These are phyloP conservation scores for Tremella yokohamensis DNA, from an alignment of 768 basidiomycete species.

Conservation along the genomic window DNA sequence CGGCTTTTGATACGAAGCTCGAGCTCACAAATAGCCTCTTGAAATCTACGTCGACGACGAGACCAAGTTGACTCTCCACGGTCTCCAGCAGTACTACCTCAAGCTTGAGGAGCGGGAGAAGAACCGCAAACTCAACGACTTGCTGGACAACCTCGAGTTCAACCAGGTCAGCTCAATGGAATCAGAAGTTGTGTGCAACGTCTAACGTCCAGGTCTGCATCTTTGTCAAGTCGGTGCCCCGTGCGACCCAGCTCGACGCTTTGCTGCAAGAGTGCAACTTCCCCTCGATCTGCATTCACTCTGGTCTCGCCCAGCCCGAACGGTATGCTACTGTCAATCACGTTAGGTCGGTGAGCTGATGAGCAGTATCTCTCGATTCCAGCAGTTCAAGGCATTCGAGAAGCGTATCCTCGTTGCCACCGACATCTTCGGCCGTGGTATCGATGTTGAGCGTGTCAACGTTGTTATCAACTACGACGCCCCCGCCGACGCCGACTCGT, in stretches of 20 bases:
- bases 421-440: conserved; percentile 98
- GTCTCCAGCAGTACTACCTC: conserved; percentile 97
- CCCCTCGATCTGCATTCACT: conserved; percentile 96
- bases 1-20: conserved; percentile 4
- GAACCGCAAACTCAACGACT: conserved; percentile 93
- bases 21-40: conserved; percentile 64
- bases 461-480: conserved; percentile 99
- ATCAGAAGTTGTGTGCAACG: neutral
- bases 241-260: conserved; percentile 94
- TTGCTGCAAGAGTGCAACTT: conserved; percentile 95
- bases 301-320: conserved; percentile 89
- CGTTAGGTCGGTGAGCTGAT: conserved; percentile 5
- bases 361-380: conserved; percentile 82
- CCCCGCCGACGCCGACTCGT: conserved; percentile 94
- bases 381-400: conserved; percentile 98
- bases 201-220: conserved; percentile 75
- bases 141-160: conserved; percentile 93
- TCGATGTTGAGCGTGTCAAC: conserved; percentile 99
- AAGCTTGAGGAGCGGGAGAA: conserved; percentile 92
- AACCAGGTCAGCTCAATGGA: conserved; percentile 67
- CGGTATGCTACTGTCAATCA: conserved; percentile 60
- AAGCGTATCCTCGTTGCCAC: conserved; percentile 98
- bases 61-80: conserved; percentile 95
- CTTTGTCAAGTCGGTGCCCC: conserved; percentile 96
- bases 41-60: conserved; percentile 99